Evolutionary conservation across 75 land plant genomes (phyloP).

Genomic region (Cupressus sempervirens): DNA sequence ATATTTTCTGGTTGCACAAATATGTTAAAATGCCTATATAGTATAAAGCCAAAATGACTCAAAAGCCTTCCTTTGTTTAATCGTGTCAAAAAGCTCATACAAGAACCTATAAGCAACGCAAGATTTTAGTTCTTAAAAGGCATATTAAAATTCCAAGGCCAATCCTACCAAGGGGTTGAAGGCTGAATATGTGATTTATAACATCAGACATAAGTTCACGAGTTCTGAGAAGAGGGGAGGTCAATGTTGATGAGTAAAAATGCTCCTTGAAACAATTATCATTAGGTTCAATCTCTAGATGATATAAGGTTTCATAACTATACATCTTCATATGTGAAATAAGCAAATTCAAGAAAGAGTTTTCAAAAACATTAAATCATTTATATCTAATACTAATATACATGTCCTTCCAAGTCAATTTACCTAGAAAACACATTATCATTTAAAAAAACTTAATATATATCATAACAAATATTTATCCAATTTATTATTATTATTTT

Average conservation of each 20-base stretch:
- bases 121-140: background rate
- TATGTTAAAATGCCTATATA: background rate
- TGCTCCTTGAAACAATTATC: background rate
- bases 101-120: background rate
- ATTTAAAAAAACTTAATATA: too few relatives aligned
- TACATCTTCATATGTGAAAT: too few relatives aligned
- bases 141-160: background rate
- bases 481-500: too few relatives aligned
- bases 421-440: too few relatives aligned
- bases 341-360: too few relatives aligned
- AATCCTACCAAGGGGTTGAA: background rate
- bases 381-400: too few relatives aligned
- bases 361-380: too few relatives aligned
- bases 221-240: background rate
- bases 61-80: background rate
- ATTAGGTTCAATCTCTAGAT: background rate
- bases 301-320: background rate
- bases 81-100: background rate
- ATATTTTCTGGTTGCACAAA: background rate
- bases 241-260: background rate
- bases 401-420: too few relatives aligned
- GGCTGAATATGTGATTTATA: background rate
- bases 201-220: background rate
- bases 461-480: too few relatives aligned
- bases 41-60: background rate